A percentile compares a stretch with the other conserved stretches of the same genome.
These are phyloP conservation scores for Botrytis medusae DNA, from an alignment of 2,329 filamentous ascomycete genomes.

Conservation along the genomic window DNA sequence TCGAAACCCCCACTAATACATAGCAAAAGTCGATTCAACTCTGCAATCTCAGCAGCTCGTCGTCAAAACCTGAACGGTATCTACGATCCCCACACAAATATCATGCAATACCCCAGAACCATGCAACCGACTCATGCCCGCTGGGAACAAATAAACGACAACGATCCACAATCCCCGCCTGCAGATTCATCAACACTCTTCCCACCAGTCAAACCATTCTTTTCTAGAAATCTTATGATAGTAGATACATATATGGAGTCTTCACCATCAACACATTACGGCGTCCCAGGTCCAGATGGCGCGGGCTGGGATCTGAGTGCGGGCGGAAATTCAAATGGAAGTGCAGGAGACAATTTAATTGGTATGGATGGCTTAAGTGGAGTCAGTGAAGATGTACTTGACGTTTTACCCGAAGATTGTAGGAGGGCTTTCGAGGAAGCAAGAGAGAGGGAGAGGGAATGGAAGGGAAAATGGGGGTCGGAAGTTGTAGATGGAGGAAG, in stretches of 20 bases:
- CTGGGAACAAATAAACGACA: slow-evolving; percentile 67
- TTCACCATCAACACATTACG: slow-evolving; percentile 53
- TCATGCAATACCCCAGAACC: slow-evolving; percentile 79
- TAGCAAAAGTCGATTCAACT: slow-evolving; percentile 73
- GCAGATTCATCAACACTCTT: slow-evolving; percentile 46
- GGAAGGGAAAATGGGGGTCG: slow-evolving; percentile 72
- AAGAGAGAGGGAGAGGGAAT: slow-evolving; percentile 62
- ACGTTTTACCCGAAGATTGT: slow-evolving; percentile 68
- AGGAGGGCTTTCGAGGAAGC: slow-evolving; percentile 70
- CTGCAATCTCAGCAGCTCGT: slow-evolving; percentile 66
- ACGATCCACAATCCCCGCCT: slow-evolving; percentile 23
- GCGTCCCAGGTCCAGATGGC: slow-evolving; percentile 59
- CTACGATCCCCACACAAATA: slow-evolving; percentile 93
- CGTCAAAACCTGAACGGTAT: slow-evolving; percentile 67
- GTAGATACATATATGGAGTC: slow-evolving; percentile 60
- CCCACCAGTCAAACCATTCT: slow-evolving; percentile 53
- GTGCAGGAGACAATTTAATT: neutral
- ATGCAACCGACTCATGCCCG: slow-evolving; percentile 88
- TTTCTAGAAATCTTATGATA: slow-evolving; percentile 62
- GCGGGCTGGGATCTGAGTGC: slow-evolving; percentile 48
- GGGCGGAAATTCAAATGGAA: neutral
- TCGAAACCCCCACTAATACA: neutral
- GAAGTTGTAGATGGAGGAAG: slow-evolving; percentile 60
- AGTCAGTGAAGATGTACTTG: slow-evolving; percentile 63
- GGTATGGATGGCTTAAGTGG: slow-evolving; percentile 57